Conservation (phyloP, 2,329 filamentous ascomycete species). For the Colletotrichum paranaense region DNA sequence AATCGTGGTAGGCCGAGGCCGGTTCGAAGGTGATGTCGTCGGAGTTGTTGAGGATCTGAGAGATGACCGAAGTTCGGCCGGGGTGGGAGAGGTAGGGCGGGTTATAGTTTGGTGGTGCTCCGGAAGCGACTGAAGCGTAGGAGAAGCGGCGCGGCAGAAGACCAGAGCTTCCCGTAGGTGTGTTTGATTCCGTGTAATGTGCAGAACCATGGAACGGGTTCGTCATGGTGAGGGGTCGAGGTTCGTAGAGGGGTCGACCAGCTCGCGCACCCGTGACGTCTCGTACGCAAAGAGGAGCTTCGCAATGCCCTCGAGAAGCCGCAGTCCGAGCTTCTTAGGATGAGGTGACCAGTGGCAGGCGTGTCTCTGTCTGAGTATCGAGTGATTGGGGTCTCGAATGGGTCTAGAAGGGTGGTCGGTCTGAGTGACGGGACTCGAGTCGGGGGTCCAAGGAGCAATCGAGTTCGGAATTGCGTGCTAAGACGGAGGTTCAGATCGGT, state of each 20-base stretch:
- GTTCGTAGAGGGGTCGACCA: slow-evolving; percentile 21
- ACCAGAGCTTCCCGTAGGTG: slow-evolving; percentile 40
- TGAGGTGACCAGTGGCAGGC: background rate
- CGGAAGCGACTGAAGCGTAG: slow-evolving; percentile 56
- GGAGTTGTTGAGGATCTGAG: slow-evolving; percentile 65
- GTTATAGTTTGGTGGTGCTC: slow-evolving; percentile 49
- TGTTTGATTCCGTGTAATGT: slow-evolving; percentile 47
- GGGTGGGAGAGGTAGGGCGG: slow-evolving; percentile 49
- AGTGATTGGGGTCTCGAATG: slow-evolving; percentile 1
- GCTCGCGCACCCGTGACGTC: slow-evolving; percentile 28
- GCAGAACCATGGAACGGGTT: slow-evolving; percentile 53
- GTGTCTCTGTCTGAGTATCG: background rate
- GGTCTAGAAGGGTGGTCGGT: slow-evolving; percentile 1
- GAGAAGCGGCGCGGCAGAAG: slow-evolving; percentile 51
- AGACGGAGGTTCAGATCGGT: slow-evolving; percentile 11
- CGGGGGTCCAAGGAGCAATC: slow-evolving; percentile 23
- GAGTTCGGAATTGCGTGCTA: slow-evolving; percentile 29
- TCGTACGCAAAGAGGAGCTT: slow-evolving; percentile 28
- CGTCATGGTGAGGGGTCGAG: slow-evolving; percentile 49
- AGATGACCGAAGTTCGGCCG: slow-evolving; percentile 56
- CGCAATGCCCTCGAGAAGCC: slow-evolving; percentile 29
- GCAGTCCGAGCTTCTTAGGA: slow-evolving; percentile 24
- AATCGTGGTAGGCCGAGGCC: slow-evolving; percentile 39
- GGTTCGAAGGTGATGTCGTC: slow-evolving; percentile 51
- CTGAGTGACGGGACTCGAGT: slow-evolving; percentile 7